A percentile compares a stretch with the other conserved stretches of the same genome.
Evolutionary conservation across 805 yeast species (phyloP).

Genomic region (Saccharomyces paradoxus): DNA sequence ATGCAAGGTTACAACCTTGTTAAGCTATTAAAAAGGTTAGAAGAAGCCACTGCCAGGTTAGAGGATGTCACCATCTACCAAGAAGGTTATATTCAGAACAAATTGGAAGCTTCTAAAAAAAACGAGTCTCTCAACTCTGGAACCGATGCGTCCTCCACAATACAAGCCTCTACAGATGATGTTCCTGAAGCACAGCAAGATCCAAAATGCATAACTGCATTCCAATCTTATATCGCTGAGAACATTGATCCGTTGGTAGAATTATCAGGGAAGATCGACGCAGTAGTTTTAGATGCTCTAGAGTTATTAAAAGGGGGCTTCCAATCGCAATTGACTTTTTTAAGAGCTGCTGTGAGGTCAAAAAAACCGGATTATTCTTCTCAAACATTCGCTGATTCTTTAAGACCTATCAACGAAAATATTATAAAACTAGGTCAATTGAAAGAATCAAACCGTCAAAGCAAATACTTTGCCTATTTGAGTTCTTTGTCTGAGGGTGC

Average conservation of each 20-base stretch:
- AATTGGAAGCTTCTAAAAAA: slow-evolving; percentile 11
- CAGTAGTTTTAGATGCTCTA: slow-evolving; percentile 41
- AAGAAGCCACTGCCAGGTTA: slow-evolving; percentile 86
- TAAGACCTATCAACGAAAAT: slow-evolving; percentile 59
- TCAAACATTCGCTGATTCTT: slow-evolving; percentile 45
- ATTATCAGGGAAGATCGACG: slow-evolving; percentile 35
- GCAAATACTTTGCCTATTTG: slow-evolving; percentile 59
- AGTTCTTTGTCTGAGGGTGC: slow-evolving; percentile 84
- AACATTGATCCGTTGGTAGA: slow-evolving; percentile 52
- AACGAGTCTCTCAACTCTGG: not conserved
- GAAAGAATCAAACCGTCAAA: slow-evolving; percentile 69
- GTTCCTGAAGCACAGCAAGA: slow-evolving; percentile 18
- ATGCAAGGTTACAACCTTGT: slow-evolving; percentile 80
- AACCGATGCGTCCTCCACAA: slow-evolving; percentile 2
- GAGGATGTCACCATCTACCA: slow-evolving; percentile 83
- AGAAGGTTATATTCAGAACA: slow-evolving; percentile 42
- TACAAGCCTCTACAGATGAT: slow-evolving; percentile 3
- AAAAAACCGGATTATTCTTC: slow-evolving; percentile 57
- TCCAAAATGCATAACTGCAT: slow-evolving; percentile 43
- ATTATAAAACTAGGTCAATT: slow-evolving; percentile 51
- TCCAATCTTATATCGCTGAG: slow-evolving; percentile 45
- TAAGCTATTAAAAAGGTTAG: slow-evolving; percentile 73
- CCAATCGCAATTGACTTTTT: slow-evolving; percentile 46
- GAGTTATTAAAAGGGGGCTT: slow-evolving; percentile 46
- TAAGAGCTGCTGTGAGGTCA: slow-evolving; percentile 50